Percentiles rank a stretch among this genome's conserved stretches.
Conservation (phyloP, 495 filamentous ascomycete genomes). For the Neurospora sp. region DNA sequence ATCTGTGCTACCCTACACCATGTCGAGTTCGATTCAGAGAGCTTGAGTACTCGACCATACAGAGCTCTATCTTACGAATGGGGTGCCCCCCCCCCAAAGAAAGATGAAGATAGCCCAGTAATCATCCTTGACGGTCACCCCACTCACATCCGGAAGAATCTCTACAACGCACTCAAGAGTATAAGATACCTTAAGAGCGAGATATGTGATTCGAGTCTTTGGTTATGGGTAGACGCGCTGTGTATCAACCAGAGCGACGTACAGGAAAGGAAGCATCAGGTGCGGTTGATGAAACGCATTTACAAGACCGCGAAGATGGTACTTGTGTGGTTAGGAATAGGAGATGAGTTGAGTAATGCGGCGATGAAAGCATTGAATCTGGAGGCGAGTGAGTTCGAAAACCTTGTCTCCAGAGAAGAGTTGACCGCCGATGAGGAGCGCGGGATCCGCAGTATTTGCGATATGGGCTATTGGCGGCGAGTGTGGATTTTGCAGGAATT, state of each 20-base stretch:
- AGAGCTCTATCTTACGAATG: not conserved
- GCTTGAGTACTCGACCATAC: not conserved
- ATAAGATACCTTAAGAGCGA: not conserved
- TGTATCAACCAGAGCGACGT: constrained; percentile 3
- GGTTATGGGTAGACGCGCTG: not conserved
- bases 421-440: not conserved
- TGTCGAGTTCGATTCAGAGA: not conserved
- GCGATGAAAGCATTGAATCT: no score
- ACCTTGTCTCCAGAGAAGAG: not conserved
- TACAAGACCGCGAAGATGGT: not conserved
- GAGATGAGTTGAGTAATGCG: no score
- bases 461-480: not conserved
- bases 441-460: fast-evolving
- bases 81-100: not conserved
- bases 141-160: not conserved
- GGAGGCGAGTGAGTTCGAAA: not conserved
- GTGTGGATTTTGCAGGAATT: not conserved
- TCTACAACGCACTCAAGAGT: not conserved
- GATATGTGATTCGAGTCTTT: not conserved
- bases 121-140: not conserved
- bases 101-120: not conserved
- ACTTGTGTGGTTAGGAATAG: constrained; percentile 3
- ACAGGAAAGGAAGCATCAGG: not conserved
- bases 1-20: not conserved
- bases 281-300: not conserved